Percentiles rank a stretch among this genome's conserved stretches.
Evolutionary conservation across 2,329 filamentous ascomycete genomes (phyloP).

Genomic region (Periglandula ipomoeae): DNA sequence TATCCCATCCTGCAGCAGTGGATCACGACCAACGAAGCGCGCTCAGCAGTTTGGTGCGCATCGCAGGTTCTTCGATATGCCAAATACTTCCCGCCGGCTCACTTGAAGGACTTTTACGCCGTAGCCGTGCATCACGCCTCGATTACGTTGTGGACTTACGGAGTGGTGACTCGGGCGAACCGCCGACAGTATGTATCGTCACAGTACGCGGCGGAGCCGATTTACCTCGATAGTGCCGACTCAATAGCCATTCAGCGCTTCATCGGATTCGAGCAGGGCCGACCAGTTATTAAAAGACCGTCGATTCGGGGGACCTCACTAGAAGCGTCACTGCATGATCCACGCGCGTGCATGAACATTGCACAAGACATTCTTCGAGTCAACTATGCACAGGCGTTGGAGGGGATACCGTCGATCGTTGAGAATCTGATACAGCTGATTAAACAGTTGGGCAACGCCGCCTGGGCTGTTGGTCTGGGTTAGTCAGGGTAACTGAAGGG

Average conservation of each 20-base stretch:
- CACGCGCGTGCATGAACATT: constrained; percentile 48
- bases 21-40: constrained; percentile 44
- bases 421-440: constrained; percentile 59
- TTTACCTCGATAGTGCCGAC: constrained; percentile 50
- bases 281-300: constrained; percentile 37
- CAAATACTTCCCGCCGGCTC: constrained; percentile 40
- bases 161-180: constrained; percentile 42
- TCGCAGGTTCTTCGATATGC: constrained; percentile 57
- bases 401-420: constrained; percentile 48
- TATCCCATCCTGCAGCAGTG: constrained; percentile 51
- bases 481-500: no score
- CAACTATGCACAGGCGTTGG: constrained; percentile 38
- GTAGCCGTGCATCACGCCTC: constrained; percentile 61
- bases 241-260: constrained; percentile 46
- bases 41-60: constrained; percentile 57
- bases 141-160: constrained; percentile 61
- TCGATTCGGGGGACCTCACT: constrained; percentile 17
- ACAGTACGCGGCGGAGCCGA: constrained; percentile 26
- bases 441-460: constrained; percentile 47
- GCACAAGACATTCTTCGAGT: constrained; percentile 45
- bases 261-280: constrained; percentile 44
- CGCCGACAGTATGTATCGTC: constrained; percentile 20
- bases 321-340: constrained; percentile 41
- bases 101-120: constrained; percentile 57
- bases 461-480: constrained; percentile 28